Conservation (phyloP, 176 grass and related monocot genomes). For the Elymus sibiricus region DNA sequence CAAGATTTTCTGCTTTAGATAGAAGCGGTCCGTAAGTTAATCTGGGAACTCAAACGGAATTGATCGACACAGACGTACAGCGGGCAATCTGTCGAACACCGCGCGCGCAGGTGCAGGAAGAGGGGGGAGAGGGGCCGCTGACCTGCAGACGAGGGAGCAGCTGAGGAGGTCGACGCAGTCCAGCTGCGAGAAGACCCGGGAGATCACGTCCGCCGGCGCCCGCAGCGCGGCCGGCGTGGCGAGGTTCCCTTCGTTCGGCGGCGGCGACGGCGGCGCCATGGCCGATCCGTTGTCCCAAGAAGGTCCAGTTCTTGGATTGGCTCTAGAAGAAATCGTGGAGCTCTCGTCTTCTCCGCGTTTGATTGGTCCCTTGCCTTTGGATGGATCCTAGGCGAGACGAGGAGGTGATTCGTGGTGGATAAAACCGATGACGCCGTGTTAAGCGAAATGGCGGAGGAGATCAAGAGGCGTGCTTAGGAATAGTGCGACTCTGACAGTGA, state of each 20-base stretch:
- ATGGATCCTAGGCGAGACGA: background rate
- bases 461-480: background rate
- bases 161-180: constrained; percentile 86
- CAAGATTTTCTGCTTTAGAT: background rate
- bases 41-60: background rate
- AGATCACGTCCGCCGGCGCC: constrained; percentile 59
- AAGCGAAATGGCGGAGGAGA: background rate
- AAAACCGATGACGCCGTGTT: background rate
- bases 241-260: background rate
- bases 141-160: constrained; percentile 82
- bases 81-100: constrained; percentile 36
- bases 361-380: background rate
- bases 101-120: background rate
- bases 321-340: background rate
- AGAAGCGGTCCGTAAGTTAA: background rate
- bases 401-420: constrained; percentile 10
- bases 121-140: background rate
- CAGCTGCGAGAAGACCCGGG: constrained; percentile 82
- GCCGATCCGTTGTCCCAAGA: background rate
- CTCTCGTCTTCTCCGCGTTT: background rate
- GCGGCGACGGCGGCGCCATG: constrained; percentile 26
- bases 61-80: background rate
- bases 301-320: background rate
- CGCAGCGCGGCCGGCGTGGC: constrained; percentile 38
- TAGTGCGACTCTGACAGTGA: background rate